Base-by-base conservation (phyloP, 2,329 filamentous ascomycete genomes). In the Ophiostoma australiae region DNA sequence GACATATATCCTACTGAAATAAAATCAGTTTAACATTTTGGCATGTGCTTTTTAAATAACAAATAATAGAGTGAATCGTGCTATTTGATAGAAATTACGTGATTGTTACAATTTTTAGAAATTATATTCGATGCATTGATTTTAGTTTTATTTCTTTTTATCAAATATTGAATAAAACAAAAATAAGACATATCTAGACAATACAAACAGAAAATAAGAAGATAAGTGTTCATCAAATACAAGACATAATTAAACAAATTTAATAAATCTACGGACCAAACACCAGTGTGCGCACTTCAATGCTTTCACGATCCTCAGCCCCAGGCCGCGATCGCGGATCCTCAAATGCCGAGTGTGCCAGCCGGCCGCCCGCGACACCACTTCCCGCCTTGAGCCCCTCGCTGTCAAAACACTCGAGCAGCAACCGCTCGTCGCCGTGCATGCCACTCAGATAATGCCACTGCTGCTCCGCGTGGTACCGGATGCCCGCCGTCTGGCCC, bases 371-470 rank as follows among this genome's bases (percentile, higher is more conserved):
- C 55, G 79, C 79, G 71, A 86, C 88, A 52, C 76, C 78, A 0
- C 81, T 81, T 7, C 58, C 55, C 77, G 83, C 55, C 77, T 83
- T 85, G 58, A 84, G 74, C 0, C 82, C 84, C 72, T 89, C 85
- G 74, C 85, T 91, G 79, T 94, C 92, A 74, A 89, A 92, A 80
- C 91, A 95, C 83, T 94, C 90, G 41, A 95, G 83, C 77, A 94
- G 78, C 71, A 94, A 76, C n/a, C 90, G 81, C 80, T 94, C 91
- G 72, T 87, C 84, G 2, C 89, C 86, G 13, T 82, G 87, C 90
- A 95, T 93, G 2, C 91, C 91, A 71, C 88, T 91, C 81, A 91
- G 88, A 77, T 95, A 97, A 76, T 90, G 87, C 91, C 92, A 97
- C 78, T 86, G 82, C 79, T 94, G 91, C 0, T 72, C 78, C 0